Base-by-base conservation (phyloP, 2,329 filamentous ascomycete species). In the Ophiostoma fasciatum region DNA sequence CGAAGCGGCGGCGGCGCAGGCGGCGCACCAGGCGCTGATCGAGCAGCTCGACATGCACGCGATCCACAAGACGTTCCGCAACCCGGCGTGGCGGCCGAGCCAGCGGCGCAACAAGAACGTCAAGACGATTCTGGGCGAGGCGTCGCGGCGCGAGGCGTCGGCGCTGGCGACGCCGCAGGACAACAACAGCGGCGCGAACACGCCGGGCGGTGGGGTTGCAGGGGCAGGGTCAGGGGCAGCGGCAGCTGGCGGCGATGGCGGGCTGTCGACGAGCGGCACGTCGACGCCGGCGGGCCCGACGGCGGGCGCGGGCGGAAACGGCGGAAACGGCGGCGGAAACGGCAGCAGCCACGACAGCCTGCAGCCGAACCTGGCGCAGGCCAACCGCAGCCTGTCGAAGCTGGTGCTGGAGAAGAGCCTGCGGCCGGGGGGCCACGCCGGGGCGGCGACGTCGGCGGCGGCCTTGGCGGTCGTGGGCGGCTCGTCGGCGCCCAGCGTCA, bases 51-150 rank as follows among this genome's bases (percentile, higher is more conserved):
- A 98, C 64, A 84, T 94, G 51, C 79, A 90, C 56, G 73, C 76
- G 41, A 74, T 82, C 52, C 76, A 76, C 49, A 93, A 92, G 61
- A 80, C 76, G 51, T 98, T 94, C 66, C 87, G 88, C 57, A 94
- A 85, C 54, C 66, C 80, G 3, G 63, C 74, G 55, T 98, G 90
- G 90, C 85, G 82, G 52, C 84, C 90, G 13, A 84, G 88, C 46
- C 80, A 87, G 58, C 85, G 90, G 35, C 83, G 90, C 58, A 98
- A 98, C 72, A 98, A 98, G 66, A 96, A 94, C 58, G 78, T 96
- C 59, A 96, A 96, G 60, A 83, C 93, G 49, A 90, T 98, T 43
- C 69, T 98, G 42, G 81, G 84, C 41, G 90, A 98, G 51, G 82
- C 81, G 11, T 74, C 82, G 17, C 79, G 84, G 48, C 83, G 81